Evolutionary conservation across 2,329 filamentous ascomycete genomes (phyloP).

Genomic region (Mycocentrospora acerina): DNA sequence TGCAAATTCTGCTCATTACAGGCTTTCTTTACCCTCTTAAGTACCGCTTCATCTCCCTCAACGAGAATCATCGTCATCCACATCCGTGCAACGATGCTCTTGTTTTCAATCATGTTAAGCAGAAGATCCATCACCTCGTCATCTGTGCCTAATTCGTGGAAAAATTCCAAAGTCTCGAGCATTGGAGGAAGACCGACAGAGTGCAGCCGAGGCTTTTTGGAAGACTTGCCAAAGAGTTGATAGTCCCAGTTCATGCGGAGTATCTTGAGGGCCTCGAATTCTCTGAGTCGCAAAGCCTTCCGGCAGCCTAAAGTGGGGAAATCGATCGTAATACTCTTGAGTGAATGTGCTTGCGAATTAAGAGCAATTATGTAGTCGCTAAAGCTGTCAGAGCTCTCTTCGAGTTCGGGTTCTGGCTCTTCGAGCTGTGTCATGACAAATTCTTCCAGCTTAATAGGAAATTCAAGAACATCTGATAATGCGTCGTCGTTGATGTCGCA

Average conservation of each 20-base stretch:
- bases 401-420: constrained; percentile 32
- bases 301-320: constrained; percentile 28
- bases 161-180: constrained; percentile 32
- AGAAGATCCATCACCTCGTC: constrained; percentile 32
- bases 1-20: constrained; percentile 23
- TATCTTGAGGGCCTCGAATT: constrained; percentile 26
- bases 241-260: constrained; percentile 36
- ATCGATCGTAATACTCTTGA: constrained; percentile 34
- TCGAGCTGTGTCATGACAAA: constrained; percentile 36
- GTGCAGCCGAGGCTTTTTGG: constrained; percentile 33
- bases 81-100: constrained; percentile 24
- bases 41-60: constrained; percentile 26
- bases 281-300: constrained; percentile 32
- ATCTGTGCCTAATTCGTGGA: constrained; percentile 36
- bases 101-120: constrained; percentile 27
- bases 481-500: constrained; percentile 38
- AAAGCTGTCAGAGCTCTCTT: constrained; percentile 36
- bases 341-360: constrained; percentile 28
- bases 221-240: constrained; percentile 35
- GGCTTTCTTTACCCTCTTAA: constrained; percentile 23
- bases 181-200: constrained; percentile 33
- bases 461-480: constrained; percentile 31
- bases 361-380: constrained; percentile 34
- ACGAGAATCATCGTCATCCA: constrained; percentile 29
- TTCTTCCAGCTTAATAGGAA: constrained; percentile 33